Evolutionary conservation across 2,329 filamentous ascomycete species (phyloP), one percentile per base, ranked within the genome.

Genomic region (Nothophoma quercina): DNA sequence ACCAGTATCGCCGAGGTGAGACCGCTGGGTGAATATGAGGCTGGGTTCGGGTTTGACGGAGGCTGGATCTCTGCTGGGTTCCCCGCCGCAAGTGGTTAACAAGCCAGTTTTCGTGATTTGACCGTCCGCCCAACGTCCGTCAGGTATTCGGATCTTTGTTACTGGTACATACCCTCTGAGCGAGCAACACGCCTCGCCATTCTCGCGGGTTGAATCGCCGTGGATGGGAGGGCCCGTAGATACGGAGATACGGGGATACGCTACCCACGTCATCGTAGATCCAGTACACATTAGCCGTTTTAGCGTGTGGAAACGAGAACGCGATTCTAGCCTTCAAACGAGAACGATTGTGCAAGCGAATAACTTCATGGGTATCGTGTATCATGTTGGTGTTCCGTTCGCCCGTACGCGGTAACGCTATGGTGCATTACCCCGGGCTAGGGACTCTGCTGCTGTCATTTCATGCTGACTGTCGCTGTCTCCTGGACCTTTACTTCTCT

Each of bases 381-480:
- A 22, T 2, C 19, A 15, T 7, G 7, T 16, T n/a, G 19, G 6
- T 10, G 4, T 28, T 23, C 13, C 7, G 7, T 15, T 30, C 29
- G 16, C 5, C 22, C 34, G 40, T 16, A 15, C 7, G 4, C 22
- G 29, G 16, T 23, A 25, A 2, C 23, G 10, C 19, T 51, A 32
- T 18, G 25, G 16, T 8, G n/a, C 30, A 7, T 29, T 15, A 1
- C 29, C 22, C 6, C 10, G 33, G 33, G 33, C 16, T 26, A 48
- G 18, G 13, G 44, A 23, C n/a, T 48, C 43, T 12, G 33, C 32
- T 12, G 43, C 38, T 16, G 21, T 50, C 4, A 63, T 23, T 21
- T 62, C 50, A 19, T 62, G 46, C 38, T 62, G 56, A 25, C 54
- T 58, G 5, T 55, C 52, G 12, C 35, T 52, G 15, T 59, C 52